Evolutionary conservation across 2,329 filamentous ascomycete genomes (phyloP).

Genomic region (Teratosphaeria pseudoeucalypti): DNA sequence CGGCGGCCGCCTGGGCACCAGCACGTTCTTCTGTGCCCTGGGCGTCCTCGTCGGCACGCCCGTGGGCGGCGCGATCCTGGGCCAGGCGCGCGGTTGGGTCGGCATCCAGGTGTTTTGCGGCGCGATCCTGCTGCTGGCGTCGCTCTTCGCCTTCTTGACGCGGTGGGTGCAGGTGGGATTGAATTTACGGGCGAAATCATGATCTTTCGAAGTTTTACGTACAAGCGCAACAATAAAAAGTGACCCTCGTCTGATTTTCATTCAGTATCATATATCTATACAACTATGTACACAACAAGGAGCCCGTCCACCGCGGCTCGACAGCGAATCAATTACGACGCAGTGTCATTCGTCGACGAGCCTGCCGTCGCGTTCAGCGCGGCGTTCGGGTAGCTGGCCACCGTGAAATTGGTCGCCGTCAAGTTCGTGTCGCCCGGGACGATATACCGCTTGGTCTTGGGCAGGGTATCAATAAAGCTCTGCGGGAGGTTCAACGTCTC

Average conservation of each 20-base stretch:
- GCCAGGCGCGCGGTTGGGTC: slow-evolving; percentile 7
- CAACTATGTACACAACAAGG: no score
- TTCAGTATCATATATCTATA: no score
- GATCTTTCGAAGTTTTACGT: not conserved
- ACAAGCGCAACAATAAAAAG: not conserved
- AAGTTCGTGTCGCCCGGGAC: slow-evolving; percentile 29
- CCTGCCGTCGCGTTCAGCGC: not conserved
- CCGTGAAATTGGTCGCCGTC: slow-evolving; percentile 28
- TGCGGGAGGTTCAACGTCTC: slow-evolving; percentile 24
- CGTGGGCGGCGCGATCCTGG: slow-evolving; percentile 7
- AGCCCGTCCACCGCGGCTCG: no score
- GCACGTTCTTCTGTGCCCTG: slow-evolving; percentile 7
- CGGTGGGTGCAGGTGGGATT: slow-evolving; percentile 8
- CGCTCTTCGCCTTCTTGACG: slow-evolving; percentile 10
- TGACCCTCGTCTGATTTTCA: no score
- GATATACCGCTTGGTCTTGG: slow-evolving; percentile 31
- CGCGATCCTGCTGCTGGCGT: slow-evolving; percentile 4
- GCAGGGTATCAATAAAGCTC: slow-evolving; percentile 23
- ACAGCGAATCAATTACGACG: not conserved
- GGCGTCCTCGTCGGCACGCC: slow-evolving; percentile 14
- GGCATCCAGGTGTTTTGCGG: slow-evolving; percentile 12
- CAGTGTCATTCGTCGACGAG: not conserved
- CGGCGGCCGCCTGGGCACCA: slow-evolving; percentile 12
- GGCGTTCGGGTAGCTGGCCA: not conserved
- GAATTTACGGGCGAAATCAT: not conserved